These are phyloP conservation scores for Xylona heveae DNA, from an alignment of 495 filamentous ascomycete genomes.

Conservation along the genomic window DNA sequence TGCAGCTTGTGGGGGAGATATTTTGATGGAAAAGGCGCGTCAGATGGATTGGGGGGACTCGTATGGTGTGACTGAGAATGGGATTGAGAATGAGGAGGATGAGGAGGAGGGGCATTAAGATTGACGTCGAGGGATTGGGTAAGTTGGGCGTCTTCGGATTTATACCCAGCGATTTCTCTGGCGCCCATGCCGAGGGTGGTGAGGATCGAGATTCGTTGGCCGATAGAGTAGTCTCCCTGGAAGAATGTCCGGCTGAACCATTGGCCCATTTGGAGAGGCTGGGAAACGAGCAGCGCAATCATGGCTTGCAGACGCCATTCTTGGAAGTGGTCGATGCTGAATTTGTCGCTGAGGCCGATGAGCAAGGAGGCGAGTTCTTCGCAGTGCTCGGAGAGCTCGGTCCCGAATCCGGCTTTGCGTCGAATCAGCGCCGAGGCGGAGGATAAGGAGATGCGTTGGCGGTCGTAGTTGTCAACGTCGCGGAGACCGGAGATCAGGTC, in stretches of 20 bases:
- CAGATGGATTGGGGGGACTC: conserved; percentile 15
- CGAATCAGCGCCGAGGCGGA: conserved; percentile 66
- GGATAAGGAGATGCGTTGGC: conserved; percentile 54
- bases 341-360: conserved; percentile 63
- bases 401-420: conserved; percentile 71
- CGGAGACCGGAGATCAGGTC: conserved; percentile 62
- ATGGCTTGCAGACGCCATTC: conserved; percentile 62
- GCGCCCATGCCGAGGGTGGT: conserved; percentile 63
- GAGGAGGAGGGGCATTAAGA: no score
- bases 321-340: conserved; percentile 51
- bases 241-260: conserved; percentile 79
- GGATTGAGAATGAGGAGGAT: no score
- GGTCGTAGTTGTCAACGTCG: conserved; percentile 67
- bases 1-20: conserved; percentile 38
- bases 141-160: conserved; percentile 32
- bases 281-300: conserved; percentile 58
- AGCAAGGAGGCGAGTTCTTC: conserved; percentile 60
- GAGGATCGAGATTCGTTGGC: conserved; percentile 62
- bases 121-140: no score
- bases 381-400: conserved; percentile 63
- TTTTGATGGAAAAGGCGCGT: conserved; percentile 53
- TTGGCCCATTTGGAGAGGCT: conserved; percentile 54
- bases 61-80: no score
- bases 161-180: conserved; percentile 72
- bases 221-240: conserved; percentile 72